A percentile compares a stretch with the other conserved stretches of the same genome.
Evolutionary conservation across 75 land plant genomes (phyloP).

Genomic region (Sequoia sempervirens): DNA sequence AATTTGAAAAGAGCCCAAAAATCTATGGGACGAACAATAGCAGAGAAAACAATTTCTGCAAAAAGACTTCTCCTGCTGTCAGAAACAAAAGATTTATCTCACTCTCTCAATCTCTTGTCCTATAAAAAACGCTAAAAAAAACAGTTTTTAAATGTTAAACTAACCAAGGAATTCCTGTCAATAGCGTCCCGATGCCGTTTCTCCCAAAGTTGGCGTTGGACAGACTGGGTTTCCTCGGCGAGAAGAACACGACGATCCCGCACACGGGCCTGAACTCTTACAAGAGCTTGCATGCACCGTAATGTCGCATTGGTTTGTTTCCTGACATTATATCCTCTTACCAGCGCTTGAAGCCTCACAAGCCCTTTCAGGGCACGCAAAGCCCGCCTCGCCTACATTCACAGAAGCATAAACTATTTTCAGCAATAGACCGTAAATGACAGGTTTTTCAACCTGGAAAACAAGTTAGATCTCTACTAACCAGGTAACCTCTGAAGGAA

Average conservation of each 20-base stretch:
- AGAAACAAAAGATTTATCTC: background rate
- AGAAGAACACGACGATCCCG: slow-evolving; percentile 59
- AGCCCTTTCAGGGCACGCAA: slow-evolving; percentile 81
- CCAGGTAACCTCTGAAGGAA: slow-evolving; percentile 83
- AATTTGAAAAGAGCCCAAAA: background rate
- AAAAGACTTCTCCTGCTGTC: too few relatives aligned
- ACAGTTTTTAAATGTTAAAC: background rate
- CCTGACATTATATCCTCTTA: slow-evolving; percentile 81
- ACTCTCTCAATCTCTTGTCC: background rate
- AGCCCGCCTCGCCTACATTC: slow-evolving; percentile 78
- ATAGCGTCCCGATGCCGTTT: slow-evolving; percentile 36
- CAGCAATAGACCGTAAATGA: background rate
- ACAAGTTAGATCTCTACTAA: slow-evolving; percentile 5
- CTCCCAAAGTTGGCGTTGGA: slow-evolving; percentile 30
- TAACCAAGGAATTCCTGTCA: slow-evolving; percentile 55
- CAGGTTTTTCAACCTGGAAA: background rate
- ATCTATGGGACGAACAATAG: too few relatives aligned
- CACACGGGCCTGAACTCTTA: slow-evolving; percentile 78
- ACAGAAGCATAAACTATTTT: background rate
- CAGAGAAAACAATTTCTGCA: too few relatives aligned
- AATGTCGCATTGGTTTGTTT: slow-evolving; percentile 78
- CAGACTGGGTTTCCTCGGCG: slow-evolving; percentile 56
- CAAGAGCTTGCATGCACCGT: slow-evolving; percentile 83
- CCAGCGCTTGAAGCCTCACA: slow-evolving; percentile 87
- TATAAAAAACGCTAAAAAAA: background rate